Percentiles rank a stretch among this genome's conserved stretches.
Evolutionary conservation across 129 eudicot genomes (phyloP).

Genomic region (Centaurea solstitialis): DNA sequence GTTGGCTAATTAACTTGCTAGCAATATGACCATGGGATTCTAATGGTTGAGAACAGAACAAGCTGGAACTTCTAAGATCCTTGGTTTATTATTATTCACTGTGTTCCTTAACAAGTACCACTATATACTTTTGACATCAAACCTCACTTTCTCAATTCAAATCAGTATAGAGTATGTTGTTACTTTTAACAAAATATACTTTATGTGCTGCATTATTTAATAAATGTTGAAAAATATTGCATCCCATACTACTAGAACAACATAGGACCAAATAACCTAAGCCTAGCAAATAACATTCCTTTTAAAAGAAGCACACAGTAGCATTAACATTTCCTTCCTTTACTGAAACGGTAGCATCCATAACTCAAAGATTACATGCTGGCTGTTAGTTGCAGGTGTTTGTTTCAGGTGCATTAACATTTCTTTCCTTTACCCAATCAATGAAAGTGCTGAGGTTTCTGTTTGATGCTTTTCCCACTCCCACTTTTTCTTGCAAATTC

Average conservation of each 20-base stretch:
- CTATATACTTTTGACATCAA: not conserved
- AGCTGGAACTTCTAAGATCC: not conserved
- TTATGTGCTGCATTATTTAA: not conserved
- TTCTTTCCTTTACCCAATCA: conserved; percentile 42
- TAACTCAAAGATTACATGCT: not conserved
- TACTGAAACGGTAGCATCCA: not conserved
- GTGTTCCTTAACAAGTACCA: not conserved
- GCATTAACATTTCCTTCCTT: too few relatives aligned
- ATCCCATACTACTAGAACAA: not conserved
- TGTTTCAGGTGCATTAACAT: not conserved
- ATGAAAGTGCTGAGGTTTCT: conserved; percentile 38
- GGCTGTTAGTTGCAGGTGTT: not conserved
- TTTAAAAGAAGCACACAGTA: too few relatives aligned
- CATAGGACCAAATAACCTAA: not conserved
- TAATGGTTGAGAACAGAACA: not conserved
- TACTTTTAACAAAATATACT: not conserved
- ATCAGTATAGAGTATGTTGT: not conserved
- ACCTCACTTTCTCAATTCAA: not conserved
- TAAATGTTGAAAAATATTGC: not conserved
- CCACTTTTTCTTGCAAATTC: conserved; percentile 32
- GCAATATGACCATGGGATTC: not conserved
- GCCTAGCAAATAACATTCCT: not conserved
- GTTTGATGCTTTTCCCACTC: conserved; percentile 34
- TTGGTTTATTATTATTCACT: not conserved
- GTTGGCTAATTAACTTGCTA: not conserved